Evolutionary conservation across 306 rosid species (phyloP), one percentile per base, ranked within the genome.

Genomic region (Medicago lupulina): DNA sequence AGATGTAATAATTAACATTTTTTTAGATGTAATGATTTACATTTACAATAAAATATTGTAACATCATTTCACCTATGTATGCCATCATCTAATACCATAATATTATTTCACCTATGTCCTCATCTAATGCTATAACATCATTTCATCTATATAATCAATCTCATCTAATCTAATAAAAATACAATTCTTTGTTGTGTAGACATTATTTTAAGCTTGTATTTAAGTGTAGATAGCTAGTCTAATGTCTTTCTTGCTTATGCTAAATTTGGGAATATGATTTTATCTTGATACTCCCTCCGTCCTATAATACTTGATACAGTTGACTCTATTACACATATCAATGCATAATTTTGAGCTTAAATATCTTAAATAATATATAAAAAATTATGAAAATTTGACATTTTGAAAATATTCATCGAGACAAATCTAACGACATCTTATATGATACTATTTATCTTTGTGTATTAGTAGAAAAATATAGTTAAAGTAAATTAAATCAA

Each of bases 121-220:
- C 25, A 53, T 53, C 21, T 17, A 53, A 53, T 17, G 0, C 58
- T 53, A 49, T 14, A 53, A 54, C 61, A 54, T 55, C 15, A 19
- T 55, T 55, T 55, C 34, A 55, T 55, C 68, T 62, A 14, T 31
- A 31, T 31, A 61, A 36, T 34, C 21, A 15, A 34, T 64, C 70
- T 38, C 28, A 16, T 64, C 28, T 62, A 34, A 34, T 12, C n/a
- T n/a, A n/a, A n/a, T n/a, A 34, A 28, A 60, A 60, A 28, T 6
- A 28, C 4, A 12, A 13, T 3, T 14, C 41, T 28, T 46, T 13
- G n/a, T 3, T 12, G 51, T 46, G 51, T 13, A 41, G 47, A 41
- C 10, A 41, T 9, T 44, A 9, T 44, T 11, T 12, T 11, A 44
- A 11, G 13, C 15, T 11, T 44, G 12, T 43, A 10, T 4, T 10